Evolutionary conservation across 2,329 filamentous ascomycete species (phyloP), one percentile per base, ranked within the genome.

Genomic region (Claviceps sp.): DNA sequence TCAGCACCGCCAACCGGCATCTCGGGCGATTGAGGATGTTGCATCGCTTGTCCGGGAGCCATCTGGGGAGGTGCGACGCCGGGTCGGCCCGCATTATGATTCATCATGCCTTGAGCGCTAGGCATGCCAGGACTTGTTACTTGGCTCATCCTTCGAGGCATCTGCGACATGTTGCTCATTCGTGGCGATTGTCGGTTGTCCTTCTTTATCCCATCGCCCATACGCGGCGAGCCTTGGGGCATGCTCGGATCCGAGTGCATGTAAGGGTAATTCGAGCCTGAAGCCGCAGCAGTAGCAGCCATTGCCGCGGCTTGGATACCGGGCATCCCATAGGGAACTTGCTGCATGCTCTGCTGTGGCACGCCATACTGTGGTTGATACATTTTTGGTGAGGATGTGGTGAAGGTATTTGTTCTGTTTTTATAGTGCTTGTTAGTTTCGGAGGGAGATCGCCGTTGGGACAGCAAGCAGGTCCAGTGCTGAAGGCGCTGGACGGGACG

Each of bases 291-390:
- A 1, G 90, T 95, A 22, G 86, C 81, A 45, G 86, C 90, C 87
- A 95, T 93, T 54, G 90, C 90, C 48, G 91, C 90, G 14, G 89
- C 89, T 68, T 95, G 88, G 47, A 89, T 88, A 19, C 85, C 80
- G 38, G 85, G 84, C 69, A 91, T 88, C 53, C 78, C 84, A 71
- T 95, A 95, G 19, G 65, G 61, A 37, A 69, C 65, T 52, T 62
- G 63, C 71, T 87, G 84, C 81, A 95, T 89, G 62, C 77, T 77
- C 60, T 82, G 76, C 57, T 84, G 80, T 56, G 85, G 75, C 53
- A 90, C 85, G 54, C 81, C 84, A 65, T 89, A 91, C 57, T 81
- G 76, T 65, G 85, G 80, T 62, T 87, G 81, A 68, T 95, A 96
- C 71, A 83, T 88, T 84, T 87, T 45, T 30, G 19, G 39, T 11